Conservation (phyloP, 805 yeast species). For the Wickerhamomyces hampshirensis region DNA sequence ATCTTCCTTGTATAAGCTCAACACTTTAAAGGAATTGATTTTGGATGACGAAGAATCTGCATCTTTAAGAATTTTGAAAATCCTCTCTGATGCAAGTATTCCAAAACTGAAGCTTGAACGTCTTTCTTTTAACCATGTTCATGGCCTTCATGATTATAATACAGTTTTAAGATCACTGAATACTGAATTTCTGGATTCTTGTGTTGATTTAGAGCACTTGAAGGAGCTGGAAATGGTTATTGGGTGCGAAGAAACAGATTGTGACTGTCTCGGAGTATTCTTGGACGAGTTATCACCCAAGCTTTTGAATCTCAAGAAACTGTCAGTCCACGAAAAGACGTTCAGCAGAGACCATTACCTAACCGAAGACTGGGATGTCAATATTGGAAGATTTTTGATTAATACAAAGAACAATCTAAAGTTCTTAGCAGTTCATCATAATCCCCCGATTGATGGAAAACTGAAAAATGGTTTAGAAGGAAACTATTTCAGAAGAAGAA, state of each 20-base stretch:
- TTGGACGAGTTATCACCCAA: conserved; percentile 32
- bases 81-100: conserved; percentile 17
- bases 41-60: conserved; percentile 33
- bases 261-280: conserved; percentile 44
- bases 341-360: conserved; percentile 40
- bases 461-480: conserved; percentile 70
- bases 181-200: conserved; percentile 25
- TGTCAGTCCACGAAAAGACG: conserved; percentile 31
- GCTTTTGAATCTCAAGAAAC: conserved; percentile 19
- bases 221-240: conserved; percentile 44
- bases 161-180: conserved; percentile 29
- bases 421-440: conserved; percentile 50
- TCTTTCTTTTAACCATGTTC: conserved; percentile 40
- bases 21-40: conserved; percentile 20
- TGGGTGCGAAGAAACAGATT: conserved; percentile 46
- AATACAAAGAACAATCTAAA: conserved; percentile 29
- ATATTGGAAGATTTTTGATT: conserved; percentile 37
- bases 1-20: conserved; percentile 2
- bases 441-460: conserved; percentile 52
- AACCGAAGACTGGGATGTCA: conserved; percentile 51
- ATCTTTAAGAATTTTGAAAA: conserved; percentile 31
- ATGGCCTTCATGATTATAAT: conserved; percentile 39
- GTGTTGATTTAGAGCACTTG: conserved; percentile 28
- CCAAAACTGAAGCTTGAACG: conserved; percentile 28
- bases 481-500: conserved; percentile 56